Evolutionary conservation across 768 basidiomycete genomes (phyloP).

Genomic region (Naematelia encephala): DNA sequence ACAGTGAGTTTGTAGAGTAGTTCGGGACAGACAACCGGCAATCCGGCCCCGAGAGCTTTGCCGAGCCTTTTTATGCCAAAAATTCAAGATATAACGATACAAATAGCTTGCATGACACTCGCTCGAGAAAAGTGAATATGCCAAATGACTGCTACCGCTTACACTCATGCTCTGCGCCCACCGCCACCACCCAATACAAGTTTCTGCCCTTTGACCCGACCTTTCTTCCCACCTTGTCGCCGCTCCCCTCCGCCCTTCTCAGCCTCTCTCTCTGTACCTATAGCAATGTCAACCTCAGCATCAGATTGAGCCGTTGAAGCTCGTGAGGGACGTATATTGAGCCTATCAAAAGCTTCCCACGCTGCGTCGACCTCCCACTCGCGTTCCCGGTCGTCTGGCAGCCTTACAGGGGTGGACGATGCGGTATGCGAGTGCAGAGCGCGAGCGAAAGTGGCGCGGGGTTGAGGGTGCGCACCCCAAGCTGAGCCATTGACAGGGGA

Average conservation of each 20-base stretch:
- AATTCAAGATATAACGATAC: too few relatives aligned
- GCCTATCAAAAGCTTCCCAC: constrained; percentile 34
- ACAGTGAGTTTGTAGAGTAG: too few relatives aligned
- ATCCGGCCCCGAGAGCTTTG: not conserved
- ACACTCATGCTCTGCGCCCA: constrained; percentile 1
- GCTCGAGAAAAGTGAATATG: not conserved
- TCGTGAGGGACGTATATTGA: constrained; percentile 11
- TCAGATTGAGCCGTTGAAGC: constrained; percentile 5
- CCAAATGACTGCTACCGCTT: not conserved
- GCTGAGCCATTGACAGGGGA: not conserved
- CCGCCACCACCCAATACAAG: constrained; percentile 22
- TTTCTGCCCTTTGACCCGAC: constrained; percentile 20
- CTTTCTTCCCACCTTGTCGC: constrained; percentile 10
- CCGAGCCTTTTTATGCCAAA: too few relatives aligned
- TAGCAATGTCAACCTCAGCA: not conserved
- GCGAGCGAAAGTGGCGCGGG: constrained; percentile 22
- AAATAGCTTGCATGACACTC: too few relatives aligned
- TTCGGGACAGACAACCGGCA: not conserved
- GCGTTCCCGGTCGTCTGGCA: constrained; percentile 8
- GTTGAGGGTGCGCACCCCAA: constrained; percentile 12
- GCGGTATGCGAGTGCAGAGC: constrained; percentile 21
- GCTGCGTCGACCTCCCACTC: constrained; percentile 41
- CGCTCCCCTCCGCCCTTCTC: constrained; percentile 23
- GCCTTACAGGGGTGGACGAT: constrained; percentile 11
- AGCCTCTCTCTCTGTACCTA: constrained; percentile 16